Base-by-base conservation (phyloP, 2,329 filamentous ascomycete species). In the Venturia pyrina region DNA sequence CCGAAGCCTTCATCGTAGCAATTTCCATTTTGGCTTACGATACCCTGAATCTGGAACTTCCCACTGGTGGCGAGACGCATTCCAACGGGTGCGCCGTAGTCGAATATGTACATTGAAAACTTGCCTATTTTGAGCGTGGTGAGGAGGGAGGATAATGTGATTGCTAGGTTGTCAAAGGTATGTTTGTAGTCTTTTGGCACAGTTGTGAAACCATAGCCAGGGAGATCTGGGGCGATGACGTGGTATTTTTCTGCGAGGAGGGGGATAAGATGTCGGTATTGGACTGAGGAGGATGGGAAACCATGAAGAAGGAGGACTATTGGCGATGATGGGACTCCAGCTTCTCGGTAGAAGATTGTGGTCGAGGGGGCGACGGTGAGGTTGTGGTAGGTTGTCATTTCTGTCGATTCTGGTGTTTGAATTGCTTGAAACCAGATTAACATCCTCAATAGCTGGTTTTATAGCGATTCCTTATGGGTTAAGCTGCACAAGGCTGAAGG, bases 1-100 rank as follows among this genome's bases (percentile, higher is more conserved):
- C 71, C 69, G 5, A 87, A 75, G 3, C 84, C 85, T 68, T 85
- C 83, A 5, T 70, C 74, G 69, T 87, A 87, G 17, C 84, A 84
- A 69, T 87, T 88, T 50, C 84, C 85, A 70, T 86, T 87, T 69
- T 87, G 85, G 2, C 79, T 76, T 65, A 87, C 77, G 68, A 87
- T 82, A 17, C 82, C 81, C 46, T 76, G 75, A 64, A 87, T 74
- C 13, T 76, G 75, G 0, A 79, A 72, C 0, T 82, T 81, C 2
- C 80, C 75, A 56, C 78, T 68, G 1, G 85, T 76, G 0, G 84
- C 84, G 1, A 87, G 75, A 2, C 83, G 79, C 32, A 86, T 74
- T 0, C 79, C 84, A 0, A 78, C 77, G 0, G 85, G 84, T 0
- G 84, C 83, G 63, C 85, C 85, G 71, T 87, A 87, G 75, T 87